Conservation (phyloP, 352 stramenopile species). For the Pythium vanterpoolii region DNA sequence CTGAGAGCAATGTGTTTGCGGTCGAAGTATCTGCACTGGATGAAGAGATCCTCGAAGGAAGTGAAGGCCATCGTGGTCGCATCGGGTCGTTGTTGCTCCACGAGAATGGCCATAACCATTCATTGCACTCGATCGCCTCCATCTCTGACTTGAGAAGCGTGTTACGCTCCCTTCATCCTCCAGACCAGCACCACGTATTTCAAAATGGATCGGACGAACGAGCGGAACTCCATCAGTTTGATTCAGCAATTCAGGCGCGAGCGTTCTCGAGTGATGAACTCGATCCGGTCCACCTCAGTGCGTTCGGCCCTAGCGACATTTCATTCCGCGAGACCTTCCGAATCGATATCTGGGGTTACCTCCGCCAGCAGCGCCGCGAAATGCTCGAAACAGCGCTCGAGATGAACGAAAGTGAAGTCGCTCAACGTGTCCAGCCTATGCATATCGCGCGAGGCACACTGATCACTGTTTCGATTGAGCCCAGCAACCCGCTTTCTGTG, state of each 20-base stretch:
- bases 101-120: slow-evolving; percentile 22
- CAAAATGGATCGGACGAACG: slow-evolving; percentile 4
- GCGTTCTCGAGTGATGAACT: slow-evolving; percentile 16
- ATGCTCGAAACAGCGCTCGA: slow-evolving; percentile 65
- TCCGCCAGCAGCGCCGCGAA: slow-evolving; percentile 51
- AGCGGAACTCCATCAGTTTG: slow-evolving; percentile 2
- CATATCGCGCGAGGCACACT: slow-evolving; percentile 52
- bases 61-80: slow-evolving; percentile 7
- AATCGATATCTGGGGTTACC: slow-evolving; percentile 69
- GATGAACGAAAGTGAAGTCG: slow-evolving; percentile 45
- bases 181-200: background rate
- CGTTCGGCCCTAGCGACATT: slow-evolving; percentile 47
- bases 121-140: slow-evolving; percentile 10
- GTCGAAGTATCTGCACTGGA: slow-evolving; percentile 6
- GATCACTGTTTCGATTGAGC: slow-evolving; percentile 59
- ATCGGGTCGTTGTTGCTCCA: slow-evolving; percentile 10
- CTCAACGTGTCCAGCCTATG: slow-evolving; percentile 45
- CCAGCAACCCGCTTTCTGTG: slow-evolving; percentile 34
- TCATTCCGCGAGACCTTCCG: slow-evolving; percentile 43
- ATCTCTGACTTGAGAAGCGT: slow-evolving; percentile 30
- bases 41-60: slow-evolving; percentile 7
- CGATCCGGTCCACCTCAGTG: slow-evolving; percentile 56
- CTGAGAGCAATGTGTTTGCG: background rate
- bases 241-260: slow-evolving; percentile 10
- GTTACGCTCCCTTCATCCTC: slow-evolving; percentile 30